Percentiles rank a stretch among this genome's conserved stretches.
These are phyloP conservation scores for Raddia guianensis DNA, from an alignment of 176 grass and related monocot species.

Conservation along the genomic window DNA sequence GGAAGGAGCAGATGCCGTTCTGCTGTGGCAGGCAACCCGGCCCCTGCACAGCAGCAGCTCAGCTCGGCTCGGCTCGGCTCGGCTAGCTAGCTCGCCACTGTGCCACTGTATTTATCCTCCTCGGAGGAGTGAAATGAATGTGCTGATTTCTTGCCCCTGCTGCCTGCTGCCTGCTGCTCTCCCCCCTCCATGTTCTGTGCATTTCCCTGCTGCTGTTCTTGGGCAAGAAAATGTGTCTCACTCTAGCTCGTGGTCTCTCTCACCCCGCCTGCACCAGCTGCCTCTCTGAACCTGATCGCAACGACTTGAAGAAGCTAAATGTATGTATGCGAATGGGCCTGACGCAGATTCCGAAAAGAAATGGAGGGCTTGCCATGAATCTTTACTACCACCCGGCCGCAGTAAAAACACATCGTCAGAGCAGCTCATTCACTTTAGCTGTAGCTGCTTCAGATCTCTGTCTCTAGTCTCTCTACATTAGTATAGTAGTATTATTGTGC, in stretches of 20 bases:
- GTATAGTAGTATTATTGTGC: too few species aligned
- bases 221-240: constrained; percentile 12
- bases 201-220: neutral
- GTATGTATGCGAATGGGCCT: neutral
- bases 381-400: neutral
- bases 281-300: neutral
- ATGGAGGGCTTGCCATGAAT: neutral
- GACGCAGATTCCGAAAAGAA: neutral
- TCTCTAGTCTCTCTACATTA: neutral
- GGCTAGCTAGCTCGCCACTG: neutral
- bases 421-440: neutral
- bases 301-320: neutral
- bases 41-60: constrained; percentile 2
- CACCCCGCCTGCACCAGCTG: neutral
- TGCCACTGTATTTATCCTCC: constrained; percentile 31
- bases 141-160: neutral
- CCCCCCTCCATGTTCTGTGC: neutral
- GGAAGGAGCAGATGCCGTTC: constrained; percentile 40
- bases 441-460: neutral
- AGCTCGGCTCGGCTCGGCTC: too few species aligned
- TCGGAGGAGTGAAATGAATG: neutral
- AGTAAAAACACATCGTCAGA: neutral
- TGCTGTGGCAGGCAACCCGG: neutral
- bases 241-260: neutral
- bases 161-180: neutral